Evolutionary conservation across 352 stramenopile species (phyloP).

Genomic region (Globisporangium spiculum): DNA sequence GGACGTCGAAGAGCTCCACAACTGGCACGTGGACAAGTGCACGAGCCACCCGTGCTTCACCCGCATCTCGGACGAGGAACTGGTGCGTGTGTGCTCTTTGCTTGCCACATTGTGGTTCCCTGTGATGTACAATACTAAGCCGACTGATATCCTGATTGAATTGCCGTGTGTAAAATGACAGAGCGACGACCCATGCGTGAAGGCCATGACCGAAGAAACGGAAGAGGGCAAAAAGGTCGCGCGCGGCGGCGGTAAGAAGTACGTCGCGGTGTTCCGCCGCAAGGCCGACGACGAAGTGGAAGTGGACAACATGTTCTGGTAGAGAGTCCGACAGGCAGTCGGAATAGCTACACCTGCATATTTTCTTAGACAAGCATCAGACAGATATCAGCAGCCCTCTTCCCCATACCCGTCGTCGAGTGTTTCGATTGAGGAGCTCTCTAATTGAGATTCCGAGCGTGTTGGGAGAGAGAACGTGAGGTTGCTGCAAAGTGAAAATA

Average conservation of each 20-base stretch:
- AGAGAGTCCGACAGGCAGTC: background rate
- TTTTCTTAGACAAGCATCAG: background rate
- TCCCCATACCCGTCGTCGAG: too few species aligned
- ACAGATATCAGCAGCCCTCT: background rate
- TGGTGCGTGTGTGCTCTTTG: slow-evolving; percentile 37
- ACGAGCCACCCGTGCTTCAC: slow-evolving; percentile 93
- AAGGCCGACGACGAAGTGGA: slow-evolving; percentile 57
- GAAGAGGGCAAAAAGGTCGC: slow-evolving; percentile 99
- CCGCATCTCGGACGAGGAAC: slow-evolving; percentile 82
- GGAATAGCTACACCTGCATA: background rate
- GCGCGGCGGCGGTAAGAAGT: slow-evolving; percentile 88
- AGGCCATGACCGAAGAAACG: slow-evolving; percentile 95
- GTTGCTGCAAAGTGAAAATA: too few species aligned
- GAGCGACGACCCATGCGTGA: slow-evolving; percentile 90
- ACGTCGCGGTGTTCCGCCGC: slow-evolving; percentile 78
- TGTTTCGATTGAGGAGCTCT: too few species aligned
- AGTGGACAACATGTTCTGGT: slow-evolving; percentile 72
- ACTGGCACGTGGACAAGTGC: slow-evolving; percentile 97
- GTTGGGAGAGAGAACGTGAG: background rate
- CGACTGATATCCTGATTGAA: background rate
- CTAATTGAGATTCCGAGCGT: too few species aligned
- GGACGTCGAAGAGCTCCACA: slow-evolving; percentile 97
- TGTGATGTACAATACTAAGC: background rate
- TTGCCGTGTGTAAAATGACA: slow-evolving; percentile 19
- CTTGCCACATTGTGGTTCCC: background rate